Percentiles rank a stretch among this genome's conserved stretches.
These are phyloP conservation scores for Suillus fuscotomentosus DNA, from an alignment of 768 basidiomycete genomes.

Conservation along the genomic window DNA sequence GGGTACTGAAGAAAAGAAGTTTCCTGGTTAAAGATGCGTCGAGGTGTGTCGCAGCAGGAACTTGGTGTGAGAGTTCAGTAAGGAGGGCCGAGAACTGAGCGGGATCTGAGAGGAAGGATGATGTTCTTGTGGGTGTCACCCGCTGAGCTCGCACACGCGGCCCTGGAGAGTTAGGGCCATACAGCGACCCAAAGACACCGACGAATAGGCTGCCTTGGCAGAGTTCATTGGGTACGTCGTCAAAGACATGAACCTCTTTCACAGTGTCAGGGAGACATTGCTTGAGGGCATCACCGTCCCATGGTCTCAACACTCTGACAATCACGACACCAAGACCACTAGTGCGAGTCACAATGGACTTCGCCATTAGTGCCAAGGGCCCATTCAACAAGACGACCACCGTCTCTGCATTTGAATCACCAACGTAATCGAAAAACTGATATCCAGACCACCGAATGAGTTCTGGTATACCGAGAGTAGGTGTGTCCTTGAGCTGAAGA, in stretches of 20 bases:
- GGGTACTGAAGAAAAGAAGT: constrained; percentile 54
- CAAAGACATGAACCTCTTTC: constrained; percentile 65
- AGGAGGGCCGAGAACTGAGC: constrained; percentile 45
- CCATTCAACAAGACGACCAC: constrained; percentile 76
- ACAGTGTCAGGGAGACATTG: constrained; percentile 57
- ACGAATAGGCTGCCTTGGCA: constrained; percentile 66
- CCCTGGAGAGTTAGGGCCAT: constrained; percentile 36
- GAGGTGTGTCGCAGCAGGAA: constrained; percentile 26
- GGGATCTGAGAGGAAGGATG: constrained; percentile 46
- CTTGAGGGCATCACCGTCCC: constrained; percentile 68
- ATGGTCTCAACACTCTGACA: constrained; percentile 82
- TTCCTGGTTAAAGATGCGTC: constrained; percentile 39
- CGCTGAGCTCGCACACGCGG: constrained; percentile 54
- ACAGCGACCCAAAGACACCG: constrained; percentile 66
- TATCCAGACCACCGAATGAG: constrained; percentile 61
- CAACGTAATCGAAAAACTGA: constrained; percentile 73
- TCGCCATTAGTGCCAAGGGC: constrained; percentile 65
- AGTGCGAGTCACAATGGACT: constrained; percentile 43
- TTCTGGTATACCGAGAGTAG: constrained; percentile 39
- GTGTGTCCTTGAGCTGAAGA: constrained; percentile 29
- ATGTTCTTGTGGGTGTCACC: constrained; percentile 54
- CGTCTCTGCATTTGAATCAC: constrained; percentile 59
- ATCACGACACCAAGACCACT: constrained; percentile 62
- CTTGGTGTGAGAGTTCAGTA: constrained; percentile 20
- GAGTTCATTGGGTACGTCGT: constrained; percentile 67